Evolutionary conservation across 495 filamentous ascomycete genomes (phyloP).

Genomic region (Penicillium angulare): DNA sequence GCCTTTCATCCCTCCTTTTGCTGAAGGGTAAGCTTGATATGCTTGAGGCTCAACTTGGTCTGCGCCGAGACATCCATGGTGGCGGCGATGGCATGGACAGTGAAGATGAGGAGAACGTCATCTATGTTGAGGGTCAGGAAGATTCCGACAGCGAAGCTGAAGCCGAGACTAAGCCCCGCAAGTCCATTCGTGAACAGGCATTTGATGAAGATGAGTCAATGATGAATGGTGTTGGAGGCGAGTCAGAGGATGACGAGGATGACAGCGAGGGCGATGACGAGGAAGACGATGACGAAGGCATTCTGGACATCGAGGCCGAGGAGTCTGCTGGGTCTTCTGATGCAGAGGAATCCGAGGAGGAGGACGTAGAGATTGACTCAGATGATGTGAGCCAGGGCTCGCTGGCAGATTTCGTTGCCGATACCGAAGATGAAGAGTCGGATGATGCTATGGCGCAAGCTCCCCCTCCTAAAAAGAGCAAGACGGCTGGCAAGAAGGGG

Average conservation of each 20-base stretch:
- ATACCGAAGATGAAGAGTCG: conserved; percentile 43
- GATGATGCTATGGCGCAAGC: conserved; percentile 33
- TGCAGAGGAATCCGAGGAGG: conserved; percentile 45
- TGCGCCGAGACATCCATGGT: conserved; percentile 61
- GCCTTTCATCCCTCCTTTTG: conserved; percentile 76
- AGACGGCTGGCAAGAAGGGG: conserved; percentile 32
- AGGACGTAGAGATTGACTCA: conserved; percentile 44
- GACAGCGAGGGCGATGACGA: conserved; percentile 41
- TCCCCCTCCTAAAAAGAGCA: conserved; percentile 41
- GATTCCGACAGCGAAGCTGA: conserved; percentile 47
- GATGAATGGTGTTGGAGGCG: conserved; percentile 39
- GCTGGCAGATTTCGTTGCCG: conserved; percentile 47
- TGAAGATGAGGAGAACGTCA: conserved; percentile 71
- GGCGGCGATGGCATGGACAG: conserved; percentile 52
- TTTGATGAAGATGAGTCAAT: conserved; percentile 48
- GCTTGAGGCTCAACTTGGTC: conserved; percentile 79
- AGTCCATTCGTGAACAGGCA: conserved; percentile 40
- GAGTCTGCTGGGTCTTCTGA: conserved; percentile 48
- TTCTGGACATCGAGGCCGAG: conserved; percentile 47
- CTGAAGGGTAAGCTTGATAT: conserved; percentile 93
- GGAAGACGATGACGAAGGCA: conserved; percentile 35
- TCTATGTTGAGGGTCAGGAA: conserved; percentile 82
- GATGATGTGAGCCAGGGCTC: conserved; percentile 44
- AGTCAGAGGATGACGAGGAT: conserved; percentile 41
- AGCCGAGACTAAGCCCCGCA: conserved; percentile 35